These are phyloP conservation scores for Coemansia brasiliensis DNA, from an alignment of 192 early-diverging fungal genomes.

Conservation along the genomic window DNA sequence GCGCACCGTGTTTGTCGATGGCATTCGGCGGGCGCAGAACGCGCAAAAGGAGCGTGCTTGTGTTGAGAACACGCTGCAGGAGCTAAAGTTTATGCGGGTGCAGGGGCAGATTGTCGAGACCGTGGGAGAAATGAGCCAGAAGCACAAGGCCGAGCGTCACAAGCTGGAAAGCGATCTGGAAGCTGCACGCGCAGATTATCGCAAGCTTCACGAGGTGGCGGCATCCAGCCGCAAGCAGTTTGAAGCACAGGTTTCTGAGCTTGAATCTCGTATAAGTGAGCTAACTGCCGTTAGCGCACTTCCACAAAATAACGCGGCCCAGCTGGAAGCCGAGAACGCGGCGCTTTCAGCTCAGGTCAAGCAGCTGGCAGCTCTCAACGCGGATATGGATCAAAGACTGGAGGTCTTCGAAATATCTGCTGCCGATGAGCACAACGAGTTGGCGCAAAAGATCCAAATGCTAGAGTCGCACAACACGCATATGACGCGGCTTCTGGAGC, in stretches of 20 bases:
- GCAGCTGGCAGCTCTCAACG: conserved; percentile 12
- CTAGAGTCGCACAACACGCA: conserved; percentile 21
- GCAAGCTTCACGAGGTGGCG: conserved; percentile 28
- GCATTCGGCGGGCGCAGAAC: conserved; percentile 20
- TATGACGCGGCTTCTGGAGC: conserved; percentile 30
- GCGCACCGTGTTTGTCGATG: conserved; percentile 22
- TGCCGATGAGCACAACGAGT: conserved; percentile 29
- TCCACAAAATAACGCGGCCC: neutral
- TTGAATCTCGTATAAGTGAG: conserved; percentile 13
- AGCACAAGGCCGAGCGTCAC: conserved; percentile 28
- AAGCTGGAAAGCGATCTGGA: conserved; percentile 17
- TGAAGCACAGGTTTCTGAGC: conserved; percentile 24
- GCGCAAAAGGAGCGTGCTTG: conserved; percentile 9
- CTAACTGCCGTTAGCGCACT: conserved; percentile 2
- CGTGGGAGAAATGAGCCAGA: conserved; percentile 31
- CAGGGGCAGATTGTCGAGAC: conserved; percentile 50
- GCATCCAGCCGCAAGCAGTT: conserved; percentile 10
- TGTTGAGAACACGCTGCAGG: conserved; percentile 17
- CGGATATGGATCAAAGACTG: conserved; percentile 31
- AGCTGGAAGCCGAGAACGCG: conserved; percentile 17
- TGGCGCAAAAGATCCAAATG: conserved; percentile 15
- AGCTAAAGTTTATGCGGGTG: conserved; percentile 31
- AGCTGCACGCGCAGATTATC: conserved; percentile 20
- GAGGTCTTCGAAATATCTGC: conserved; percentile 19
- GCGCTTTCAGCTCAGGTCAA: conserved; percentile 9